A percentile compares a stretch with the other conserved stretches of the same genome.
phyloP scores from a whole-genome alignment of 345 rosid species.

The Diplotaxis tenuifolia region DNA sequence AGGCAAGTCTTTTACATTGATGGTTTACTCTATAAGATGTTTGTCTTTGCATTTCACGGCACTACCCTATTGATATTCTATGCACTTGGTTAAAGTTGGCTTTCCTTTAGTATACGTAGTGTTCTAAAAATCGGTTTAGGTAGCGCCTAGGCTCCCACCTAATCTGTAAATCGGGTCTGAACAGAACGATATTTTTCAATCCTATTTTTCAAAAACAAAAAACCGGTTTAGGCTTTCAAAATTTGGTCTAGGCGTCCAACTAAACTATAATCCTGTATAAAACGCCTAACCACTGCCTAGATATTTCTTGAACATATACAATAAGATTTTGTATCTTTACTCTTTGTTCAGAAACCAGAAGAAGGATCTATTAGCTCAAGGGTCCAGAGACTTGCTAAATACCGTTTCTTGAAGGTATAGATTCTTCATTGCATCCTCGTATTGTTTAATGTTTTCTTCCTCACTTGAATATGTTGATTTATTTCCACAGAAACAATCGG shows the following conservation, averaged over 20 bases:
- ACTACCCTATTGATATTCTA: neutral
- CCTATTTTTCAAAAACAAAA: no score
- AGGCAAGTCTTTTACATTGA: slow-evolving; percentile 51
- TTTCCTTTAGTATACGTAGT: no score
- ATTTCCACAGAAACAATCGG: slow-evolving; percentile 88
- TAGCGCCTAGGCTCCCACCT: no score
- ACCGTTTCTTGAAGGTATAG: slow-evolving; percentile 80
- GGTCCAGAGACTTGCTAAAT: slow-evolving; percentile 93
- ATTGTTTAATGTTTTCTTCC: neutral
- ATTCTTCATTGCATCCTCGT: neutral
- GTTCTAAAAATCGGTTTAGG: no score
- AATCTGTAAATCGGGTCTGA: no score
- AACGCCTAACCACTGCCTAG: no score
- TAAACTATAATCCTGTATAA: no score
- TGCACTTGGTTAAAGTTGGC: no score
- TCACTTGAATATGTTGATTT: slow-evolving; percentile 7
- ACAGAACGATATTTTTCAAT: no score
- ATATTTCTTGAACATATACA: no score
- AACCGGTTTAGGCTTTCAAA: no score
- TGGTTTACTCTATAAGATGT: neutral
- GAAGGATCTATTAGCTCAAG: slow-evolving; percentile 94
- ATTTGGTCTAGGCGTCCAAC: no score
- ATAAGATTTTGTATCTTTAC: neutral
- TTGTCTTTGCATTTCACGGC: neutral
- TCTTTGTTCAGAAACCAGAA: slow-evolving; percentile 85